Evolutionary conservation across 768 basidiomycete species (phyloP).

Genomic region (Tylopilus rubrobrunneus): DNA sequence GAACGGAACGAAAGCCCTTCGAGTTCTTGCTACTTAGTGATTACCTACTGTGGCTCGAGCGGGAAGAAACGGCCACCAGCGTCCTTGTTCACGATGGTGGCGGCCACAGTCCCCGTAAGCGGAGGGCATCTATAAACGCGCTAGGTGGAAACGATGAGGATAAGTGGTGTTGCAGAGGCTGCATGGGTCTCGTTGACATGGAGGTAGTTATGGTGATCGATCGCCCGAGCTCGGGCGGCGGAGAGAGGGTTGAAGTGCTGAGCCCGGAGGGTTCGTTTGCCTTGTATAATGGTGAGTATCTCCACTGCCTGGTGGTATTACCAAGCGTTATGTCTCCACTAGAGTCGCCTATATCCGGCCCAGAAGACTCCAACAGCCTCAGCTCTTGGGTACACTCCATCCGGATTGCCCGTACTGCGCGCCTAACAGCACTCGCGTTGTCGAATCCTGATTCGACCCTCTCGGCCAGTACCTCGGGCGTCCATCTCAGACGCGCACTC

Average conservation of each 20-base stretch:
- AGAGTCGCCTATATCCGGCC: slow-evolving; percentile 3
- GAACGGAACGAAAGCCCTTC: slow-evolving; percentile 35
- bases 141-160: slow-evolving; percentile 48
- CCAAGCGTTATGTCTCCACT: not conserved
- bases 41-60: slow-evolving; percentile 71
- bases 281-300: slow-evolving; percentile 57
- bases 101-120: slow-evolving; percentile 14
- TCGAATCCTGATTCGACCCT: slow-evolving; percentile 79
- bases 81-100: slow-evolving; percentile 18
- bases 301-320: not conserved
- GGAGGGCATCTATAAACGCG: slow-evolving; percentile 16
- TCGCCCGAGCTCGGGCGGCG: slow-evolving; percentile 26
- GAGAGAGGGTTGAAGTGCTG: slow-evolving; percentile 65
- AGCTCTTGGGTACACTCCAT: slow-evolving; percentile 68
- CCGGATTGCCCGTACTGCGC: slow-evolving; percentile 62
- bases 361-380: slow-evolving; percentile 17
- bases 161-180: slow-evolving; percentile 70
- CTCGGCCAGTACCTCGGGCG: slow-evolving; percentile 71
- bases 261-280: slow-evolving; percentile 78
- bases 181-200: slow-evolving; percentile 65
- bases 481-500: slow-evolving; percentile 68
- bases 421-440: slow-evolving; percentile 66
- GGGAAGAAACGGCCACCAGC: slow-evolving; percentile 37
- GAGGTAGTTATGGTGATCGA: slow-evolving; percentile 58
- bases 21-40: slow-evolving; percentile 85